phyloP scores from a whole-genome alignment of 2,329 filamentous ascomycete species.

The Trichoderma arundinaceum region DNA sequence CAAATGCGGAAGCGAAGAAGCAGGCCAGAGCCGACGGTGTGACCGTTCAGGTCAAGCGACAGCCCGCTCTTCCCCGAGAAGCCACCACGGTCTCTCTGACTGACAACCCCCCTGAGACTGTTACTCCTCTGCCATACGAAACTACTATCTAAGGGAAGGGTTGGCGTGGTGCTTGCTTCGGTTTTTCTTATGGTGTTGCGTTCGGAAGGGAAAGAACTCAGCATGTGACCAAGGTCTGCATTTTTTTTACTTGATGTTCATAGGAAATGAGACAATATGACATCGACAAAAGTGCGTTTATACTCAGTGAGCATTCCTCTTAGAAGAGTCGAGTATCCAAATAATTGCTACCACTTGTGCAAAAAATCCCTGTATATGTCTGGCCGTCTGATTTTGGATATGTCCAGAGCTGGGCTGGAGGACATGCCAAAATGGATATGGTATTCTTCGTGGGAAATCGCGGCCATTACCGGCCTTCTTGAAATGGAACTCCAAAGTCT shows the following conservation, averaged over 20 bases:
- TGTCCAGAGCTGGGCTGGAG: neutral
- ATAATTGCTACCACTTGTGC: slow-evolving; percentile 6
- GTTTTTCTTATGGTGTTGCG: slow-evolving; percentile 51
- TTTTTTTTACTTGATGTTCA: slow-evolving; percentile 46
- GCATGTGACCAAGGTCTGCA: slow-evolving; percentile 50
- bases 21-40: slow-evolving; percentile 89
- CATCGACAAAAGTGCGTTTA: slow-evolving; percentile 38
- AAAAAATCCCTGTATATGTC: neutral
- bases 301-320: slow-evolving; percentile 1
- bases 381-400: neutral
- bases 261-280: slow-evolving; percentile 49
- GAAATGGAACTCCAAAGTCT: neutral
- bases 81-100: slow-evolving; percentile 78
- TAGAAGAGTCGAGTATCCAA: slow-evolving; percentile 10
- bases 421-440: neutral
- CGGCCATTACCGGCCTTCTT: neutral
- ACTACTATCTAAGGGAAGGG: slow-evolving; percentile 82
- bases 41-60: slow-evolving; percentile 91
- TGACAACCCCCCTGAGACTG: slow-evolving; percentile 88
- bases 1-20: slow-evolving; percentile 90
- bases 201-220: slow-evolving; percentile 53
- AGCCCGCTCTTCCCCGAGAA: slow-evolving; percentile 78
- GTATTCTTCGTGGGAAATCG: neutral
- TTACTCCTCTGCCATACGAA: slow-evolving; percentile 93
- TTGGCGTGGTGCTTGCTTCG: slow-evolving; percentile 44